A percentile compares a stretch with the other conserved stretches of the same genome.
Conservation (phyloP, 192 early-diverging fungal species). For the Gonapodya prolifera region DNA sequence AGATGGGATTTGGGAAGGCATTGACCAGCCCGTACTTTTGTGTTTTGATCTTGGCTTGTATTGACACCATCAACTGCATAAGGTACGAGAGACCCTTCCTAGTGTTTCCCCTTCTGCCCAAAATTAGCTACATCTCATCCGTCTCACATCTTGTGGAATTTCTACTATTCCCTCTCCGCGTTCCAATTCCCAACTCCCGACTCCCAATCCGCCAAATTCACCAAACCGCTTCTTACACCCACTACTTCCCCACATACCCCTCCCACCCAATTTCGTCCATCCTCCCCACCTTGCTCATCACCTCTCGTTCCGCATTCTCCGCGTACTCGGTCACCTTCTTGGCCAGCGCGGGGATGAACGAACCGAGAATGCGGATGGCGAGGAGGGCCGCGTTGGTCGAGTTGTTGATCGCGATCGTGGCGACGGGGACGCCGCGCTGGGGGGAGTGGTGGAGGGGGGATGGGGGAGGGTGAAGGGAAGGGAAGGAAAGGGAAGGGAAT, state of each 20-base stretch:
- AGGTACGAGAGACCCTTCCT: too few species aligned
- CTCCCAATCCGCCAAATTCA: too few species aligned
- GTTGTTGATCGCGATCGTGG: slow-evolving; percentile 98
- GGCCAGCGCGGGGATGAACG: slow-evolving; percentile 57
- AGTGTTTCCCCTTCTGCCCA: too few species aligned
- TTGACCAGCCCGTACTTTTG: too few species aligned
- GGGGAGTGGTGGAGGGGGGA: neutral
- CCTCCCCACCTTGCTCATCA: slow-evolving; percentile 73
- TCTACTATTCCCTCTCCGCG: too few species aligned
- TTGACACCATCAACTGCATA: too few species aligned
- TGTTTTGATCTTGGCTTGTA: too few species aligned
- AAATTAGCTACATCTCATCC: too few species aligned
- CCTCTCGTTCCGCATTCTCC: slow-evolving; percentile 72
- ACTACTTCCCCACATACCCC: slow-evolving; percentile 51
- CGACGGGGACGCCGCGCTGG: slow-evolving; percentile 95
- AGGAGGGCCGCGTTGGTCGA: slow-evolving; percentile 90
- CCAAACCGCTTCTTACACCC: too few species aligned
- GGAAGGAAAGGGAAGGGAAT: neutral
- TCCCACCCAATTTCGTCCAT: slow-evolving; percentile 75
- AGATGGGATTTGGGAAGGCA: too few species aligned
- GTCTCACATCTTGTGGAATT: too few species aligned
- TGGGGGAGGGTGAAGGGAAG: neutral
- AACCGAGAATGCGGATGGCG: slow-evolving; percentile 81
- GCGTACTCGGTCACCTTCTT: slow-evolving; percentile 69
- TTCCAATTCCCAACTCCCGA: too few species aligned